Base-by-base conservation (phyloP, 1,284 basidiomycete species). In the Malassezia obtusa region DNA sequence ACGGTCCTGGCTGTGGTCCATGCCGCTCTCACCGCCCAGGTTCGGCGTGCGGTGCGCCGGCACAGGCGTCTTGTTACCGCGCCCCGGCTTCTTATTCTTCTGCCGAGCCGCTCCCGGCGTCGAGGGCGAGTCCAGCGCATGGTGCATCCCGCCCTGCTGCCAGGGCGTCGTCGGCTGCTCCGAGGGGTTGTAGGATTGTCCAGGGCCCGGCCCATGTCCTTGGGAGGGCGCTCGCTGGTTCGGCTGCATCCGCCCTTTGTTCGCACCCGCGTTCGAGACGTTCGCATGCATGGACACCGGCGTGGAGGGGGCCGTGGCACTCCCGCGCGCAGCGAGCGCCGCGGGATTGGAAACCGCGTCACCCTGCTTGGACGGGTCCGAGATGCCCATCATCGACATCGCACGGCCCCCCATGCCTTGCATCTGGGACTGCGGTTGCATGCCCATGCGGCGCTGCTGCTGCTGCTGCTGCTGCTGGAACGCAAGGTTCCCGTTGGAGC, bases 271-370 rank as follows among this genome's bases (percentile, higher is more conserved):
- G 9, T 17, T 17, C 22, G 38, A 21, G 21, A 25, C 28, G 14
- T 30, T 31, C 28, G 43, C 37, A 11, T 57, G 54, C 45, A 39
- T 32, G 11, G 54, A n/a, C 3, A 51, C 41, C 15, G 54, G 49
- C 15, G 49, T 57, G n/a, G 61, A 54, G 7, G 65, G 65, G n/a
- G 64, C 60, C 2, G 62, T 60, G 12, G 38, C 58, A 46, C 46
- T 50, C 22, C 41, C 35, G 11, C 46, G 43, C 30, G 12, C 12
- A 2, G 36, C 41, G 24, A 5, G 15, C 4, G 24, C 30, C 8
- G 24, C 15, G 8, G 46, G 45, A 46, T 14, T 32, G 25, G 43
- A 19, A 28, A 24, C 15, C 5, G n/a, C 10, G 7, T 14, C 37
- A 37, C 33, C 55, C 56, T 58, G 48, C 41, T 30, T 45, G 3